A percentile compares a stretch with the other conserved stretches of the same genome.
Evolutionary conservation across 2,329 filamentous ascomycete genomes (phyloP).

Genomic region (Aspergillus sp.): DNA sequence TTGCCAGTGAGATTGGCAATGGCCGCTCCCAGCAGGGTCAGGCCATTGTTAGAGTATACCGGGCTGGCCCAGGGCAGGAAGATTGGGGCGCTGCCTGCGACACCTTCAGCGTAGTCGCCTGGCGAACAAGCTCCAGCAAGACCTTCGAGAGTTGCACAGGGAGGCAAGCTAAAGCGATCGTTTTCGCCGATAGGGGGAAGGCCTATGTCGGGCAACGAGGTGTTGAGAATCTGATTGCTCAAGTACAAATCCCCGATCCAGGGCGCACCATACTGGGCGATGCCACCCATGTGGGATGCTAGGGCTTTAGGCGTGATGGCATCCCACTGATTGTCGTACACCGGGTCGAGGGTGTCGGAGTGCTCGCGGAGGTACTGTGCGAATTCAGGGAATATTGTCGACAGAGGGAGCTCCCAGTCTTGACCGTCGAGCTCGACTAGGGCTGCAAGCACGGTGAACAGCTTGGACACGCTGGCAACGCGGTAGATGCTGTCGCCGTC

Average conservation of each 20-base stretch:
- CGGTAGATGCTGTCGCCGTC: slow-evolving; percentile 47
- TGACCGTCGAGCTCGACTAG: slow-evolving; percentile 34
- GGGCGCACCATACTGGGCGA: slow-evolving; percentile 25
- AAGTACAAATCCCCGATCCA: neutral
- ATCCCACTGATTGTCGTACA: slow-evolving; percentile 46
- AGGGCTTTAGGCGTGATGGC: slow-evolving; percentile 49
- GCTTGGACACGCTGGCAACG: slow-evolving; percentile 43
- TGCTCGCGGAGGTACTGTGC: slow-evolving; percentile 22
- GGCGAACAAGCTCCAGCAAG: neutral
- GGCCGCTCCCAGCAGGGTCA: slow-evolving; percentile 39
- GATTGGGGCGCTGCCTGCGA: slow-evolving; percentile 31
- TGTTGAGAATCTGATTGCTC: too few relatives aligned
- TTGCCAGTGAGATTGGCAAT: slow-evolving; percentile 48
- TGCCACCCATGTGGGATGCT: slow-evolving; percentile 48
- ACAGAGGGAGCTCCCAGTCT: slow-evolving; percentile 47
- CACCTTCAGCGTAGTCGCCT: neutral
- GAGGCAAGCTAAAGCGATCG: slow-evolving; percentile 10
- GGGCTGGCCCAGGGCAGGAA: slow-evolving; percentile 48
- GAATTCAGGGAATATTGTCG: slow-evolving; percentile 47
- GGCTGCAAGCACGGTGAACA: slow-evolving; percentile 41
- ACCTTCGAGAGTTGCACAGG: slow-evolving; percentile 7
- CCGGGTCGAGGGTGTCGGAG: slow-evolving; percentile 24
- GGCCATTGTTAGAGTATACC: slow-evolving; percentile 52
- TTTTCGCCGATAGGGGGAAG: slow-evolving; percentile 32
- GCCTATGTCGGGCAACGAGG: too few relatives aligned